Base-by-base conservation (phyloP, 148 eudicot genomes). In the Fagopyrum esculentum region DNA sequence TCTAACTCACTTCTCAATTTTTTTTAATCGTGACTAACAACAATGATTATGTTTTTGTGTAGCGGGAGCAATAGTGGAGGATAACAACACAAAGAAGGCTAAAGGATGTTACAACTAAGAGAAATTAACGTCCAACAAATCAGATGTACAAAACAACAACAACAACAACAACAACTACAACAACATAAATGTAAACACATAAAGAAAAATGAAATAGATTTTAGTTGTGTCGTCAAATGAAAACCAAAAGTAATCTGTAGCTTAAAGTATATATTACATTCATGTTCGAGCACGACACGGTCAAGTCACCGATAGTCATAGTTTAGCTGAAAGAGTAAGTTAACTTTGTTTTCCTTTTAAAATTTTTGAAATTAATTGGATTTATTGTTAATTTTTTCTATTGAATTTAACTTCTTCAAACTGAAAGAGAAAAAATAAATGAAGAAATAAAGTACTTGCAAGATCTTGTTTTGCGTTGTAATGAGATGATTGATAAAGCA, bases 281-380 rank as follows among this genome's bases (percentile, higher is more conserved):
- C 98, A 95, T 74, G 98, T 95, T 50, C 85, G 98, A 43, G 98
- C 98, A 44, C 91, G 97, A 29, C 96, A 97, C 52, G 98, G 98
- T 57, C 98, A 95, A 77, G 97, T 97, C 72, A 95, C 99, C 52
- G 99, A 95, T 77, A 95, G 97, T 89, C 99, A 95, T 76, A 95
- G 98, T 85, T 83, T 95, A 81, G 97, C 98, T 44, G 98, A 95
- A 87, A 89, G 98, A 80, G 97, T 92, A 78, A 73, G 92, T 79
- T 3, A 6, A 47, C 6, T 26, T 71, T 46, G 16, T 19, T 71
- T 71, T 47, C 26, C 7, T 60, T n/a, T 9, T 9, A 0, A 45
- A 7, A 60, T 11, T 6, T 45, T 40, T 45, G 15, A 4, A 29
- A 4, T 17, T 35, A 35, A 15, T 68, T 30, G 47, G 17, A 35